Percentiles rank a stretch among this genome's conserved stretches.
Evolutionary conservation across 2,329 filamentous ascomycete genomes (phyloP).

Genomic region (Verticillium zaregamsianum): DNA sequence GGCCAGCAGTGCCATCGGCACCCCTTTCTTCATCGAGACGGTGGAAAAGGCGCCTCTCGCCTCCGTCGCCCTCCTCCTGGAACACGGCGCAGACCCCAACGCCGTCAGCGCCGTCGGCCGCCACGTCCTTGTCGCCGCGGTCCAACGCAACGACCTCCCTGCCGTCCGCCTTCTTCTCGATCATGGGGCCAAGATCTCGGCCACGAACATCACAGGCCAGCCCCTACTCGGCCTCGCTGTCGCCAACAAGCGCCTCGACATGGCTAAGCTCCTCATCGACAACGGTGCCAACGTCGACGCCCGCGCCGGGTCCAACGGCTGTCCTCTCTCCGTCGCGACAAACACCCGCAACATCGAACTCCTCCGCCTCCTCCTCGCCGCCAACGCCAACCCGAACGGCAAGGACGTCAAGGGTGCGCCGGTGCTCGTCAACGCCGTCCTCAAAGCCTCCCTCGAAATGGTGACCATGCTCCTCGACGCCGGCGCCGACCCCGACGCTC

Average conservation of each 20-base stretch:
- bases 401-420: conserved; percentile 20
- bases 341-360: conserved; percentile 17
- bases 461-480: conserved; percentile 24
- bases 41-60: conserved; percentile 17
- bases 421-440: conserved; percentile 21
- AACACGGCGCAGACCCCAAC: conserved; percentile 24
- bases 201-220: conserved; percentile 21
- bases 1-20: conserved; percentile 20
- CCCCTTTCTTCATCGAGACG: conserved; percentile 24
- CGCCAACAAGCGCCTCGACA: conserved; percentile 15
- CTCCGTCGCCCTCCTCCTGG: conserved; percentile 24
- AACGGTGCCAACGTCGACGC: conserved; percentile 12
- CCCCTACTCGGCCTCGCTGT: conserved; percentile 22
- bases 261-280: conserved; percentile 12
- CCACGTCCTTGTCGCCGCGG: conserved; percentile 20
- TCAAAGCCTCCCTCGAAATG: conserved; percentile 21
- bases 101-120: conserved; percentile 19
- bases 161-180: conserved; percentile 20
- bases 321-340: conserved; percentile 17
- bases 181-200: conserved; percentile 26
- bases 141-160: conserved; percentile 17
- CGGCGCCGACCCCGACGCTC: conserved; percentile 26
- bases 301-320: conserved; percentile 7
- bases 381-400: conserved; percentile 23
- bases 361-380: conserved; percentile 20